Conservation (phyloP, 352 stramenopile species). For the Phytophthora melonis region DNA sequence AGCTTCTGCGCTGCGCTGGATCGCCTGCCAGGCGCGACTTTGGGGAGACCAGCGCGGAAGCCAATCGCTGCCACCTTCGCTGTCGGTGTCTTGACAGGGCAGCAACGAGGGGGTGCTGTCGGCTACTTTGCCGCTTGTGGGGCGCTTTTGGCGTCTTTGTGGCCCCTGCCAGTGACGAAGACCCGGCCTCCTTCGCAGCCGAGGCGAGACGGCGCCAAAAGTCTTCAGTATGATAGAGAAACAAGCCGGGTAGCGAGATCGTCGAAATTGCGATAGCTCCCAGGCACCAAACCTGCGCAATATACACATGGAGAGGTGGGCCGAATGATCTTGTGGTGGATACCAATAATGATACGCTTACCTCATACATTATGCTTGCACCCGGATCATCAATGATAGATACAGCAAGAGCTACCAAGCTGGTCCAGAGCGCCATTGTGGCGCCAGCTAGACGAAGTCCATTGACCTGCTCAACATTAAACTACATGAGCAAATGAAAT, state of each 20-base stretch:
- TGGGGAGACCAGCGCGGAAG: conserved; percentile 22
- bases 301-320: neutral
- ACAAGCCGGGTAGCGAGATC: conserved; percentile 44
- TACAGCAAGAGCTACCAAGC: conserved; percentile 43
- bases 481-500: neutral
- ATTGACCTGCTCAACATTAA: conserved; percentile 48
- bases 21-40: conserved; percentile 22
- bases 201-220: conserved; percentile 55
- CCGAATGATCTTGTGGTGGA: too few species aligned
- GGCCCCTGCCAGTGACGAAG: neutral
- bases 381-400: conserved; percentile 54
- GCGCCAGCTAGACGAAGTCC: conserved; percentile 55
- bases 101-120: conserved; percentile 1
- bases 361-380: conserved; percentile 54
- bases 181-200: conserved; percentile 7
- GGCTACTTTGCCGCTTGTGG: conserved; percentile 3
- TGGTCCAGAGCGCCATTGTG: conserved; percentile 55
- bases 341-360: conserved; percentile 14
- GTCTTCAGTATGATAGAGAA: conserved; percentile 61
- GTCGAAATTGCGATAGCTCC: conserved; percentile 58
- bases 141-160: conserved; percentile 3
- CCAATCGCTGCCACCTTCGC: conserved; percentile 13
- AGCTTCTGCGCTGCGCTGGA: conserved; percentile 41
- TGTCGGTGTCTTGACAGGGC: neutral
- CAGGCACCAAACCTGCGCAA: conserved; percentile 60